phyloP scores from a whole-genome alignment of 139 green algal species.

The Chlorella sp. region DNA sequence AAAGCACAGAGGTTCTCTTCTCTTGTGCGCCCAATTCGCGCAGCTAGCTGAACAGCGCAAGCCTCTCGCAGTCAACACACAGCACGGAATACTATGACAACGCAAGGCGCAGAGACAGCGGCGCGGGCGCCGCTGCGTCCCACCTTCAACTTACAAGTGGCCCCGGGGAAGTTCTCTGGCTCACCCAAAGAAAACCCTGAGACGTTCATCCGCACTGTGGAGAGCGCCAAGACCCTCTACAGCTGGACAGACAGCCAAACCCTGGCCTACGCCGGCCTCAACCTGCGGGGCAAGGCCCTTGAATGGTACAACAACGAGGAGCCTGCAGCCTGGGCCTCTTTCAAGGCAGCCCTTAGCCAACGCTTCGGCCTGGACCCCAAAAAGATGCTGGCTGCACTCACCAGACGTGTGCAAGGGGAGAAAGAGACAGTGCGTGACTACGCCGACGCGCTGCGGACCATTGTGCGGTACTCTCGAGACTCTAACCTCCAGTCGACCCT shows the following conservation, averaged over 20 bases:
- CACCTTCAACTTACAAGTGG: too few relatives aligned
- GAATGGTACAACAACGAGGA: constrained; percentile 9
- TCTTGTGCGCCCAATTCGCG: too few relatives aligned
- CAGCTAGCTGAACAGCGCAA: too few relatives aligned
- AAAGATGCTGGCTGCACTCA: constrained; percentile 10
- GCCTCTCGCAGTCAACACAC: too few relatives aligned
- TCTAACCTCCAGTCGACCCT: neutral
- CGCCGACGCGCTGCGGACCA: neutral
- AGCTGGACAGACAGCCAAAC: neutral
- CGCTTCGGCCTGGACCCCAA: constrained; percentile 5
- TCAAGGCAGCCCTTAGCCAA: neutral
- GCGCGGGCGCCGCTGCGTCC: too few relatives aligned
- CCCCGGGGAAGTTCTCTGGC: neutral
- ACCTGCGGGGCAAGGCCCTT: neutral
- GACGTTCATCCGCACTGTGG: neutral
- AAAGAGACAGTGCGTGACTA: neutral
- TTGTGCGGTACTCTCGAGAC: neutral
- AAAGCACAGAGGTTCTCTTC: too few relatives aligned
- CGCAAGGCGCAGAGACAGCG: too few relatives aligned
- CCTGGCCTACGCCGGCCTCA: neutral
- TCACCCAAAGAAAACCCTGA: neutral
- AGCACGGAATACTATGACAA: too few relatives aligned
- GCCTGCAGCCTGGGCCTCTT: neutral
- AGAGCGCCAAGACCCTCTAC: neutral
- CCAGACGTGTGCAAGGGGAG: neutral